Percentiles rank a stretch among this genome's conserved stretches.
These are phyloP conservation scores for Phaffia tasmanica DNA, from an alignment of 768 basidiomycete species.

Conservation along the genomic window DNA sequence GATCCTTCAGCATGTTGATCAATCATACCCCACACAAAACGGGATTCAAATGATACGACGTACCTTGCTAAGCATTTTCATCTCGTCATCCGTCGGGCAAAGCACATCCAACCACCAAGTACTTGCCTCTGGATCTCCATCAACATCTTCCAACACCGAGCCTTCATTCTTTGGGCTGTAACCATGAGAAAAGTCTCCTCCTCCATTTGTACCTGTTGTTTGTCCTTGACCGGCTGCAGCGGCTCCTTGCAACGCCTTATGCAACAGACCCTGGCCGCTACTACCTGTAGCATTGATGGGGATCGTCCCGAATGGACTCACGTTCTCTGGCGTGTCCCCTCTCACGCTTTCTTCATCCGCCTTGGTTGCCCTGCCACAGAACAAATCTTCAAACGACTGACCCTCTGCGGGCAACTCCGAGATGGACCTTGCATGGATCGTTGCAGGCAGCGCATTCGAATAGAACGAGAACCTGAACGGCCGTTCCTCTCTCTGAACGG, in stretches of 20 bases:
- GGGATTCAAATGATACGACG: conserved; percentile 22
- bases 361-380: conserved; percentile 41
- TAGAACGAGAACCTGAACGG: conserved; percentile 99
- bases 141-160: conserved; percentile 25
- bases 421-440: conserved; percentile 86
- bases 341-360: background rate
- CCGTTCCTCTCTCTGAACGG: conserved; percentile 51
- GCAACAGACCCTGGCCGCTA: conserved; percentile 87
- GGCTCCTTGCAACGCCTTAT: conserved; percentile 43
- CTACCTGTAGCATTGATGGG: conserved; percentile 70
- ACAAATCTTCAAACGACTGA: conserved; percentile 84
- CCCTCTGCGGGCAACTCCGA: conserved; percentile 88
- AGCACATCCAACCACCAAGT: conserved; percentile 98
- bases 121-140: conserved; percentile 53
- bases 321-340: background rate
- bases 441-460: conserved; percentile 78
- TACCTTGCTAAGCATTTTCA: conserved; percentile 91
- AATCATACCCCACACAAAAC: background rate
- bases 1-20: too few species aligned
- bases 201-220: conserved; percentile 9
- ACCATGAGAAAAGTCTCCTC: conserved; percentile 16
- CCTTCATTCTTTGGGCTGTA: conserved; percentile 18
- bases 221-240: conserved; percentile 28
- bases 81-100: conserved; percentile 92
- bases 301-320: background rate